A percentile compares a stretch with the other conserved stretches of the same genome.
Evolutionary conservation across 257 asterid genomes (phyloP).

Genomic region (Ophiorrhiza pumila): DNA sequence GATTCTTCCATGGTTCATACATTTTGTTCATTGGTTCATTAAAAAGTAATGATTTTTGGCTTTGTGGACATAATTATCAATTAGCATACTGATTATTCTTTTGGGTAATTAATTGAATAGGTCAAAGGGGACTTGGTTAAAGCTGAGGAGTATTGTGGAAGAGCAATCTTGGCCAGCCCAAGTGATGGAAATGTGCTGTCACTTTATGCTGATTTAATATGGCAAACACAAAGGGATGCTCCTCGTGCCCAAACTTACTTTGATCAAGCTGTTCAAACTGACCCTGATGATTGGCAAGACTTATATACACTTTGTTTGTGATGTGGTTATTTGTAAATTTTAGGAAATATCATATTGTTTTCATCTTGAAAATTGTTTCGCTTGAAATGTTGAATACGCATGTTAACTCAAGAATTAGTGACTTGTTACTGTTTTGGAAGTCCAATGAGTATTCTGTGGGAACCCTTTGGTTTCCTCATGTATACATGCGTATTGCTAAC

Average conservation of each 20-base stretch:
- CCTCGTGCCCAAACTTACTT: constrained; percentile 63
- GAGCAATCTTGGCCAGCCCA: constrained; percentile 74
- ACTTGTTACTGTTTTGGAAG: no score
- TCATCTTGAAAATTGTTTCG: no score
- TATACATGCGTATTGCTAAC: background rate
- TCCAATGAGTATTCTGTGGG: background rate
- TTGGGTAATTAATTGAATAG: constrained; percentile 25
- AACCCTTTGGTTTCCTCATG: background rate
- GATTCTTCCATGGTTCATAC: background rate
- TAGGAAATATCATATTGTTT: background rate
- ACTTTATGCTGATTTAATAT: constrained; percentile 79
- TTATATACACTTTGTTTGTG: background rate
- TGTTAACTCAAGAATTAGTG: no score
- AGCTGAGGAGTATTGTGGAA: constrained; percentile 82
- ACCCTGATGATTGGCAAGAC: constrained; percentile 73
- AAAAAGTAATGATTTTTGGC: background rate
- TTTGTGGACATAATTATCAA: background rate
- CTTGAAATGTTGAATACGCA: no score
- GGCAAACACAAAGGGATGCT: constrained; percentile 72
- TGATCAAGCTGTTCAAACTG: constrained; percentile 75
- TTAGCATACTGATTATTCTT: background rate
- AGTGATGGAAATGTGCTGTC: constrained; percentile 67
- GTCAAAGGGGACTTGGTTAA: constrained; percentile 62
- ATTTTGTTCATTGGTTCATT: background rate
- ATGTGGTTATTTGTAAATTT: background rate